Evolutionary conservation across 192 early-diverging fungal species (phyloP).

Genomic region (Linnemannia exigua): DNA sequence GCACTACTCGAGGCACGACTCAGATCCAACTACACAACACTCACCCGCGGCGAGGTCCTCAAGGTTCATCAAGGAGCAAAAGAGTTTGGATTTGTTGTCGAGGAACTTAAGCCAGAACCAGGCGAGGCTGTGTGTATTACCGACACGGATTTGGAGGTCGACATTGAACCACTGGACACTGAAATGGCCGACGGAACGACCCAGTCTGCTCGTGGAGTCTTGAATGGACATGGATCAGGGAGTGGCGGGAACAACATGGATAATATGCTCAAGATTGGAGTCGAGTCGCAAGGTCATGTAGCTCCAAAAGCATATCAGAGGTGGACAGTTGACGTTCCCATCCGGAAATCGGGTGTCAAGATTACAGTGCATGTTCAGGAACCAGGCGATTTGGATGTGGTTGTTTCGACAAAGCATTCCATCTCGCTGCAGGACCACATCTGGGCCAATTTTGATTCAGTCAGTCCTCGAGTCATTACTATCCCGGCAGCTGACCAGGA

Average conservation of each 20-base stretch:
- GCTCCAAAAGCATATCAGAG: slow-evolving; percentile 26
- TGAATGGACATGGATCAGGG: slow-evolving; percentile 7
- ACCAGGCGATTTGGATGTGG: slow-evolving; percentile 59
- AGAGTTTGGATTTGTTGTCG: slow-evolving; percentile 69
- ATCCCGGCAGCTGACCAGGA: slow-evolving; percentile 49
- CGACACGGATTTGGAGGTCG: slow-evolving; percentile 87
- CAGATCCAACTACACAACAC: slow-evolving; percentile 73
- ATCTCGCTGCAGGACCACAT: slow-evolving; percentile 60
- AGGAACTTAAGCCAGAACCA: slow-evolving; percentile 73
- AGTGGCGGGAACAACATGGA: slow-evolving; percentile 12
- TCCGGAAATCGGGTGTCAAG: slow-evolving; percentile 34
- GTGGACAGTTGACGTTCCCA: slow-evolving; percentile 41
- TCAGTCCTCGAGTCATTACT: slow-evolving; percentile 30
- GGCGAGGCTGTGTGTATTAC: slow-evolving; percentile 74
- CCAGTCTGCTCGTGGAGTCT: background rate
- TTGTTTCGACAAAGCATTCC: slow-evolving; percentile 42
- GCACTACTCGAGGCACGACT: slow-evolving; percentile 78
- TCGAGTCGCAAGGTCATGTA: slow-evolving; percentile 31
- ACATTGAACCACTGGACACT: slow-evolving; percentile 70
- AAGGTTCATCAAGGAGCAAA: slow-evolving; percentile 65
- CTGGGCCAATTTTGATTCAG: slow-evolving; percentile 62
- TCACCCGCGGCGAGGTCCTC: slow-evolving; percentile 77
- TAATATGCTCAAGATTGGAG: slow-evolving; percentile 24
- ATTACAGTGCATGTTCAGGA: slow-evolving; percentile 31
- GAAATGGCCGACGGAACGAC: slow-evolving; percentile 9